Percentiles rank a stretch among this genome's conserved stretches.
phyloP scores from a whole-genome alignment of 139 green algal species.

The Closterium sp. region DNA sequence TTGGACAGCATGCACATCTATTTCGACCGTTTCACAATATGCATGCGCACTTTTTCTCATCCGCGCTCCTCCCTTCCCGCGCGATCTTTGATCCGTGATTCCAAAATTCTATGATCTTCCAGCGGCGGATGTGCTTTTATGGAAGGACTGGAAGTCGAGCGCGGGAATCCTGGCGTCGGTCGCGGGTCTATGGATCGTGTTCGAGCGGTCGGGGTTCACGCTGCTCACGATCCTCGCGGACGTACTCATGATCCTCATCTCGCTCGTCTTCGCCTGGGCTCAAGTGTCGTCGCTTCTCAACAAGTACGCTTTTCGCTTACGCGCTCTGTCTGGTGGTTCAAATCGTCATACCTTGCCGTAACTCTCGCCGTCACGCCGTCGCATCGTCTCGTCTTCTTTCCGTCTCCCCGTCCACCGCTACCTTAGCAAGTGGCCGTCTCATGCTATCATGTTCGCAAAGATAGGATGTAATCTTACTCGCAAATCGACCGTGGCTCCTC shows the following conservation, averaged over 20 bases:
- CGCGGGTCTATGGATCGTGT: constrained; percentile 15
- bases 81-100: too few species aligned
- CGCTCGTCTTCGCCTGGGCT: constrained; percentile 43
- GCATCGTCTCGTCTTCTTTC: too few species aligned
- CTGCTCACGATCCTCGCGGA: constrained; percentile 50
- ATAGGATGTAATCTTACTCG: too few species aligned
- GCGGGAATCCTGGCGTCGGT: constrained; percentile 17
- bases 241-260: constrained; percentile 36
- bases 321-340: not conserved
- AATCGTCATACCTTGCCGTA: too few species aligned
- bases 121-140: constrained; percentile 47
- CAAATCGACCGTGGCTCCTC: too few species aligned
- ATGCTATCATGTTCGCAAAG: not conserved
- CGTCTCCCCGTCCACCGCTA: not conserved
- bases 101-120: not conserved
- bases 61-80: too few species aligned
- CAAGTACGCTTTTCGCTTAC: constrained; percentile 10
- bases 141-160: constrained; percentile 30
- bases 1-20: too few species aligned
- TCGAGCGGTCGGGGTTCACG: constrained; percentile 51
- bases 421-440: not conserved
- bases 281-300: constrained; percentile 43
- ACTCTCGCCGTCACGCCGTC: too few species aligned
- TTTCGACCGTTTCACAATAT: too few species aligned
- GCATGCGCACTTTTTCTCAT: too few species aligned